A percentile compares a stretch with the other conserved stretches of the same genome.
phyloP scores from a whole-genome alignment of 495 filamentous ascomycete species.

The Tuber melanosporum region DNA sequence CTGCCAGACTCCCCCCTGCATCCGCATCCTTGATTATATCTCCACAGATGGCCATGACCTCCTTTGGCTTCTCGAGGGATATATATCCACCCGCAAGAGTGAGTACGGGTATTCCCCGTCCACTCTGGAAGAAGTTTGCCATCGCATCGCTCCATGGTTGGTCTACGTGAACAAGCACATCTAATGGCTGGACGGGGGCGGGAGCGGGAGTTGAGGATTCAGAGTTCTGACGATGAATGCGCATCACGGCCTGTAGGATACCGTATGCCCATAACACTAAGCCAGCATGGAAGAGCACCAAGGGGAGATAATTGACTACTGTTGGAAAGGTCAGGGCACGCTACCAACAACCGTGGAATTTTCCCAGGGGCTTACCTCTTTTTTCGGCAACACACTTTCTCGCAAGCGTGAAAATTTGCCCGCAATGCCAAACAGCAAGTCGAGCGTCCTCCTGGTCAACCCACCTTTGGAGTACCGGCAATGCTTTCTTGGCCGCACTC shows the following conservation, averaged over 20 bases:
- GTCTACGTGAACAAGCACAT: background rate
- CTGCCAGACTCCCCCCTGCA: background rate
- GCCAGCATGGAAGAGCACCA: background rate
- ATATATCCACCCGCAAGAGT: background rate
- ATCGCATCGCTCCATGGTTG: background rate
- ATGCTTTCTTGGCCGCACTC: background rate
- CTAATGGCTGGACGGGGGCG: background rate
- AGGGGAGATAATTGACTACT: background rate
- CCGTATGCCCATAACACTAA: background rate
- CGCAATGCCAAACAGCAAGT: background rate
- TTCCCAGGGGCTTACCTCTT: background rate
- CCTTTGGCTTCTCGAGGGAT: constrained; percentile 1
- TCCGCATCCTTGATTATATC: constrained; percentile 1
- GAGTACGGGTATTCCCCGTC: background rate
- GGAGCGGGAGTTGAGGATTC: background rate
- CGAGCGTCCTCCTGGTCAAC: background rate
- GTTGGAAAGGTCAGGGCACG: background rate
- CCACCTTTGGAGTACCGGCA: background rate
- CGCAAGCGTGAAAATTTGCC: background rate
- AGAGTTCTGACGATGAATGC: background rate
- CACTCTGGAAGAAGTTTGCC: background rate
- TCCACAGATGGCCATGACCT: background rate
- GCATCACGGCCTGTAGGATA: background rate
- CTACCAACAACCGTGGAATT: background rate
- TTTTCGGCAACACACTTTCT: background rate